Base-by-base conservation (phyloP, 225 moss, liverwort and hornwort genomes). In the Pseudisothecium myosuroides region DNA sequence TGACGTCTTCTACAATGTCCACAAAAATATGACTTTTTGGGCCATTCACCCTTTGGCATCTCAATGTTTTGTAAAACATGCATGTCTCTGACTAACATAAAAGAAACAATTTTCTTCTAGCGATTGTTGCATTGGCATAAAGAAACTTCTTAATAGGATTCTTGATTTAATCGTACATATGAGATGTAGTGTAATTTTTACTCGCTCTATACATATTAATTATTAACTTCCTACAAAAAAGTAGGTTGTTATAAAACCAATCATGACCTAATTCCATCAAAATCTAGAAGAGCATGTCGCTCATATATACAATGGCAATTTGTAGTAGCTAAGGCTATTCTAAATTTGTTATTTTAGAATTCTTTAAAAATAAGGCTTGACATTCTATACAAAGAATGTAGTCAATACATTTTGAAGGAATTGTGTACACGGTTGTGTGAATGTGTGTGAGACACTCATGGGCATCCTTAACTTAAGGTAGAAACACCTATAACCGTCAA, bases 91-190 rank as follows among this genome's bases (percentile, higher is more conserved):
- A n/a, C n/a, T n/a, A n/a, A n/a, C n/a, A n/a, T n/a, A n/a, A n/a
- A n/a, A n/a, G n/a, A n/a, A n/a, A n/a, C n/a, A n/a, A n/a, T n/a
- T n/a, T n/a, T n/a, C n/a, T n/a, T n/a, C n/a, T n/a, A n/a, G n/a
- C n/a, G n/a, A n/a, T 31, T 43, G 7, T 6, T 68, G 68, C 17
- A 26, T 73, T 0, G 1, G 17, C 6, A 6, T 73, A 4, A 11
- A 6, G 1, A 10, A 28, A 4, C 54, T 2, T 6, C 1, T 0
- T 17, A 11, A 6, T 10, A 45, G 6, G 29, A 6, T 2, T 54
- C 15, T 15, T 54, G n/a, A 36, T 14, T 23, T 8, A 54, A 6
- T 76, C 0, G 0, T 37, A 9, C 0, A 24, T 6, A 2, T 50
- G 34, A 50, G 52, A 10, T 55, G 16, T 24, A 2, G 9, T 1